phyloP scores from a whole-genome alignment of 2,329 filamentous ascomycete species.

The Monilinia polystroma region DNA sequence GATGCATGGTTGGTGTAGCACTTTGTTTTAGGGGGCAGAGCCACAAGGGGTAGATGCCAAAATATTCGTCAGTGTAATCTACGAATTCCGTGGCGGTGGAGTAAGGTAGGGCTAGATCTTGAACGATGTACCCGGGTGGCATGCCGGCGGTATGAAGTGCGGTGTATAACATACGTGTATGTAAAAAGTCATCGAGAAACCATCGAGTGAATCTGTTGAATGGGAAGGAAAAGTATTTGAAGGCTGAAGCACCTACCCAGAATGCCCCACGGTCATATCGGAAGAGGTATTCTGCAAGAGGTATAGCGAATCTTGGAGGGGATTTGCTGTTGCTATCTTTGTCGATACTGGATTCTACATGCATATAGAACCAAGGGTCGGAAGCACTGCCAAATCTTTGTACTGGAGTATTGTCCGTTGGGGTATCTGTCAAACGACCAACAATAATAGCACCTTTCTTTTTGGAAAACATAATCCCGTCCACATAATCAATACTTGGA shows the following conservation, averaged over 20 bases:
- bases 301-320: constrained; percentile 43
- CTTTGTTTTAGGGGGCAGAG: constrained; percentile 52
- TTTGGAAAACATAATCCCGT: constrained; percentile 55
- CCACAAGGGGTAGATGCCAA: constrained; percentile 57
- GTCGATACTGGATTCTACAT: constrained; percentile 48
- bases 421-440: constrained; percentile 49
- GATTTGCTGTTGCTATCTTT: not conserved
- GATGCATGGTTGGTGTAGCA: constrained; percentile 39
- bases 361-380: constrained; percentile 67
- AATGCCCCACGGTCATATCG: constrained; percentile 64
- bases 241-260: constrained; percentile 62
- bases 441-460: constrained; percentile 53
- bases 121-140: constrained; percentile 57
- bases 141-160: constrained; percentile 59
- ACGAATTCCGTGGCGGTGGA: constrained; percentile 52
- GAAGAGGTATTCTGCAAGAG: constrained; percentile 55
- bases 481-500: constrained; percentile 55
- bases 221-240: constrained; percentile 58
- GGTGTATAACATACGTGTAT: constrained; percentile 61
- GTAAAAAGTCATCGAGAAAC: constrained; percentile 59
- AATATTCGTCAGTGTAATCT: constrained; percentile 48
- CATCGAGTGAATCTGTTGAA: constrained; percentile 60
- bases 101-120: constrained; percentile 61
- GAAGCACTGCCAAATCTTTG: constrained; percentile 50
- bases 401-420: constrained; percentile 32